These are phyloP conservation scores for Talaromyces proteolyticus DNA, from an alignment of 495 filamentous ascomycete species.

Conservation along the genomic window DNA sequence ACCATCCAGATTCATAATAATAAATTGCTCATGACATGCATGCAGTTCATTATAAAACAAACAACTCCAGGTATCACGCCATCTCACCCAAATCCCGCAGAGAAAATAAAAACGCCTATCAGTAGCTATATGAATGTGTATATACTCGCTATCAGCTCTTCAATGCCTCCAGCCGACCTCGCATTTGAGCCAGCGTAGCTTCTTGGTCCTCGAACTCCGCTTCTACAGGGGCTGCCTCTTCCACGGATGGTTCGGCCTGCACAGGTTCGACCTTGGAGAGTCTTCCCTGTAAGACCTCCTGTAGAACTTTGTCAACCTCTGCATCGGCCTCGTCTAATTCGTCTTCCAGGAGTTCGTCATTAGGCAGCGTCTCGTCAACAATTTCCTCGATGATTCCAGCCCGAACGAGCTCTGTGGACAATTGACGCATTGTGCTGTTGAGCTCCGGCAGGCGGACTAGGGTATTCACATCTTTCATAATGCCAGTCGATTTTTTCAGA, in stretches of 20 bases:
- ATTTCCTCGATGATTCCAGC: conserved; percentile 98
- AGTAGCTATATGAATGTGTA: too few relatives aligned
- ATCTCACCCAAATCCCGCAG: neutral
- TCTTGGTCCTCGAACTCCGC: conserved; percentile 81
- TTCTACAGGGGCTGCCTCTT: conserved; percentile 48
- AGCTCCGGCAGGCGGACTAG: conserved; percentile 82
- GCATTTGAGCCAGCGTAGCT: conserved; percentile 88
- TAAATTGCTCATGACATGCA: too few relatives aligned
- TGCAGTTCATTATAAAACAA: too few relatives aligned
- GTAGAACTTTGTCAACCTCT: conserved; percentile 89
- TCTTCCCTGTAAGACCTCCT: conserved; percentile 79
- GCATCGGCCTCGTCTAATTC: conserved; percentile 84
- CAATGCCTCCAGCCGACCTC: conserved; percentile 81
- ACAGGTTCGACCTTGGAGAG: conserved; percentile 63
- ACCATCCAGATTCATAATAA: too few relatives aligned
- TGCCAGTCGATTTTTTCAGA: conserved; percentile 76
- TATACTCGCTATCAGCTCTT: conserved; percentile 60
- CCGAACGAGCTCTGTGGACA: conserved; percentile 81
- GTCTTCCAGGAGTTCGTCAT: conserved; percentile 62
- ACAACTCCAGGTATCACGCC: too few relatives aligned
- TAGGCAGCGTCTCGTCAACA: conserved; percentile 79
- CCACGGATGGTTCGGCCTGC: conserved; percentile 46
- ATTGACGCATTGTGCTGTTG: conserved; percentile 82
- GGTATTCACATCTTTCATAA: conserved; percentile 96
- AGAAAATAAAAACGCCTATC: conserved; percentile 4